phyloP scores from a whole-genome alignment of 768 basidiomycete genomes.

The Agrocybe pediades region DNA sequence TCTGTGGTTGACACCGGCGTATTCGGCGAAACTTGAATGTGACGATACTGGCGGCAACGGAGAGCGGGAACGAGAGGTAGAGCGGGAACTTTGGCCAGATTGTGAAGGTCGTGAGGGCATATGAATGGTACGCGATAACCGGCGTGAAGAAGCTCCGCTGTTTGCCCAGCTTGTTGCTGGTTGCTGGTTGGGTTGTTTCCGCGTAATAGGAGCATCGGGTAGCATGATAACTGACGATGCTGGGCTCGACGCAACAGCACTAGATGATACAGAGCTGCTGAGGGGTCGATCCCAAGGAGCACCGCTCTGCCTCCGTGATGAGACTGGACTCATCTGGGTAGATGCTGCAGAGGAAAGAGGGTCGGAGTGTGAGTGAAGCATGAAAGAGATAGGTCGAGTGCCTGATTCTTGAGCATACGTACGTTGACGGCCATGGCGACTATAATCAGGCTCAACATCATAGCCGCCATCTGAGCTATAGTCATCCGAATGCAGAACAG shows the following conservation, averaged over 20 bases:
- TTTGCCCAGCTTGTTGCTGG: slow-evolving; percentile 53
- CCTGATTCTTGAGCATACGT: slow-evolving; percentile 48
- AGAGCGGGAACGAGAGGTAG: slow-evolving; percentile 92
- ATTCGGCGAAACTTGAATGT: slow-evolving; percentile 68
- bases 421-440: slow-evolving; percentile 75
- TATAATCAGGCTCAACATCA: slow-evolving; percentile 72
- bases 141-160: slow-evolving; percentile 64
- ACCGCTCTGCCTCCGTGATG: slow-evolving; percentile 65
- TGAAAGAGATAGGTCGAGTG: slow-evolving; percentile 33
- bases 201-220: slow-evolving; percentile 65
- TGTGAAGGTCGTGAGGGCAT: slow-evolving; percentile 65
- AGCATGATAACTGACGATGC: slow-evolving; percentile 59
- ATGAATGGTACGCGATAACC: slow-evolving; percentile 85
- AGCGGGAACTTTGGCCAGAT: slow-evolving; percentile 87
- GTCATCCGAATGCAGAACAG: slow-evolving; percentile 59
- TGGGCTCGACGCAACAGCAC: slow-evolving; percentile 58
- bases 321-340: slow-evolving; percentile 66
- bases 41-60: slow-evolving; percentile 76
- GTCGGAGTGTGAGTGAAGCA: slow-evolving; percentile 57
- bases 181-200: slow-evolving; percentile 53
- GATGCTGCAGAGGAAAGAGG: slow-evolving; percentile 65
- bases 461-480: slow-evolving; percentile 83
- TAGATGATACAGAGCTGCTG: slow-evolving; percentile 57
- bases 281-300: slow-evolving; percentile 68
- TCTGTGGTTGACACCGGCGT: slow-evolving; percentile 61